Conservation (phyloP, 2,329 filamentous ascomycete genomes). For the Cylindrodendrum hubeiense region DNA sequence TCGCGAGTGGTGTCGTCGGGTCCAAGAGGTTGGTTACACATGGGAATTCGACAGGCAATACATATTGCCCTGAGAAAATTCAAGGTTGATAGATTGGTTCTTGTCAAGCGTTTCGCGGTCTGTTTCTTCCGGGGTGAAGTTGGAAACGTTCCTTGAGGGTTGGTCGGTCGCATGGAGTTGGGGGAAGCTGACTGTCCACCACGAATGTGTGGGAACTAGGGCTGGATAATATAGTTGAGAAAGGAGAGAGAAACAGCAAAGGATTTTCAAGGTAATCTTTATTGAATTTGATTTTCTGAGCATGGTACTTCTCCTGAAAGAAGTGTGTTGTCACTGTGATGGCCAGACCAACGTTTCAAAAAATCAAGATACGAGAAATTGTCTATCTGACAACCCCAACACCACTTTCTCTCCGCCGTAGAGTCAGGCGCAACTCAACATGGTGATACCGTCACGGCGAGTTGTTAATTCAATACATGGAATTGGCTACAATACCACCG, state of each 20-base stretch:
- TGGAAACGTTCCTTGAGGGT: not conserved
- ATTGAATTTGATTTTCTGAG: not conserved
- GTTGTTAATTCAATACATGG: constrained; percentile 10
- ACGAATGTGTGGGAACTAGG: not conserved
- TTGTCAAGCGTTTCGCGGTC: too few species aligned
- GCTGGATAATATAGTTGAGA: not conserved
- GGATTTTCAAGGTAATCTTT: not conserved
- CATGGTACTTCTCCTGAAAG: not conserved
- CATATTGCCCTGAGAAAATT: too few species aligned
- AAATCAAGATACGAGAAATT: constrained; percentile 13
- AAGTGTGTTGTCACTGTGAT: not conserved
- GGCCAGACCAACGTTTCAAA: not conserved
- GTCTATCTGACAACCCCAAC: constrained; percentile 12
- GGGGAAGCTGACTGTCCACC: not conserved
- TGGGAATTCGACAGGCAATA: not conserved
- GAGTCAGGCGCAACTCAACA: not conserved
- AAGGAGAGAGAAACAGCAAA: not conserved
- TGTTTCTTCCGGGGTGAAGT: not conserved
- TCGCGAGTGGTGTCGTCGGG: not conserved
- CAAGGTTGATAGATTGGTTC: too few species aligned
- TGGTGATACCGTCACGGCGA: not conserved
- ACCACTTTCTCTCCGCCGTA: not conserved
- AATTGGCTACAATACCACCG: not conserved
- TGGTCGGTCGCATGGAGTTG: not conserved
- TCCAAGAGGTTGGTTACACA: not conserved